Evolutionary conservation across 2,329 filamentous ascomycete species (phyloP).

Genomic region (Dothistroma pini): DNA sequence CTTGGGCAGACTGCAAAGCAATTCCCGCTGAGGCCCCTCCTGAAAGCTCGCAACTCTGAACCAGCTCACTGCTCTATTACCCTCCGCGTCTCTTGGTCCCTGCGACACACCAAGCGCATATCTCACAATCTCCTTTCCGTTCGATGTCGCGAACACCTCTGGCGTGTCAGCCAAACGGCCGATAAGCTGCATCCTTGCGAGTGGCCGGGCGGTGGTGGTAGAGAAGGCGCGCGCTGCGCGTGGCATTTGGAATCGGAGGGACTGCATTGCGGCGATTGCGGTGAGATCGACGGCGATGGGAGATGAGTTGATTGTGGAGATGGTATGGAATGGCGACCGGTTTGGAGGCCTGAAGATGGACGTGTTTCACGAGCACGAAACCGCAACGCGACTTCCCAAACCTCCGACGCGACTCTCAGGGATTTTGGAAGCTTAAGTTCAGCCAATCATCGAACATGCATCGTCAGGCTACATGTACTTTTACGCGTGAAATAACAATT

Average conservation of each 20-base stretch:
- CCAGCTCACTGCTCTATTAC: slow-evolving; percentile 74
- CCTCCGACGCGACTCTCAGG: background rate
- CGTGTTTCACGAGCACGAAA: background rate
- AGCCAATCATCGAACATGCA: background rate
- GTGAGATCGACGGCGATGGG: slow-evolving; percentile 6
- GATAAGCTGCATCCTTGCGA: slow-evolving; percentile 81
- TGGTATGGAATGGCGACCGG: background rate
- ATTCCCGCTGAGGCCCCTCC: slow-evolving; percentile 64
- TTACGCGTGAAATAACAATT: background rate
- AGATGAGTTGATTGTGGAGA: background rate
- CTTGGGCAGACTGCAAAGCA: slow-evolving; percentile 70
- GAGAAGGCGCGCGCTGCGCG: slow-evolving; percentile 48
- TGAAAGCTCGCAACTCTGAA: slow-evolving; percentile 74
- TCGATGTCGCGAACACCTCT: slow-evolving; percentile 67
- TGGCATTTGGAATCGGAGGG: slow-evolving; percentile 49
- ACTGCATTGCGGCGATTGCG: slow-evolving; percentile 40
- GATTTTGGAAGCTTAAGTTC: background rate
- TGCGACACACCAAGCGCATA: slow-evolving; percentile 70
- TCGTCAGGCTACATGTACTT: background rate
- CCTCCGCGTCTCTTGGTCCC: slow-evolving; percentile 62
- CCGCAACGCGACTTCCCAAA: background rate
- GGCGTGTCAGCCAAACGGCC: slow-evolving; percentile 79
- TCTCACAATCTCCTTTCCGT: slow-evolving; percentile 68
- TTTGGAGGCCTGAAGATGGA: background rate
- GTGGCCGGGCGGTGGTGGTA: slow-evolving; percentile 57